Evolutionary conservation across 305 asterid genomes (phyloP), one percentile per base, ranked within the genome.

Genomic region (Fraxinus velutina): DNA sequence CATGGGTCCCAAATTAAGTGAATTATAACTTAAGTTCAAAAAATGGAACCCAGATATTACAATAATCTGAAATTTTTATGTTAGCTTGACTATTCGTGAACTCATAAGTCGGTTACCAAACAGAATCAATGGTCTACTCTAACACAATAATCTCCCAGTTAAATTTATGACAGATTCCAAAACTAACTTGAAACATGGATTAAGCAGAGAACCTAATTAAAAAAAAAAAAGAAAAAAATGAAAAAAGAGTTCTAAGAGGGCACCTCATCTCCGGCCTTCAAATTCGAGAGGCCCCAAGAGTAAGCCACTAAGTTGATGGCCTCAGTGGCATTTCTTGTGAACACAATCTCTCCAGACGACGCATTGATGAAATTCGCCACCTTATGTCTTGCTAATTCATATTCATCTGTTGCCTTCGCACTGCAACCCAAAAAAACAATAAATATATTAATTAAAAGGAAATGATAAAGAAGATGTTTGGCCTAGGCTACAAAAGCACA

Each of bases 321-420:
- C 90, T 96, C 98, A 0, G 99, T 94, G 78, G 99, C 99, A 90
- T 96, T 96, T 86, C 90, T 87, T 33, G 99, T 94, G 83, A 96
- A 96, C 86, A 96, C 95, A 73, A 96, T 92, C 91, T 96, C 98
- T 80, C 91, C 78, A 85, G 91, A 81, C 2, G 89, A 60, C 0
- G 98, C 98, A 82, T 94, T 91, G 64, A 96, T 88, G 80, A 96
- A 96, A 57, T 84, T 83, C 22, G 99, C 98, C 73, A 96, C 94
- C 92, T 96, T 96, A 79, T 89, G 91, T 86, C 99, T 90, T 30
- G 99, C 97, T 60, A 84, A 85, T 81, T 96, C 99, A 66, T 91
- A 96, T 86, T 91, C 99, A 80, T 90, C 94, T 5, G 99, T 96
- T 15, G 98, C 98, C 88, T 78, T 96, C 62, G 93, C 98, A 86